phyloP scores from a whole-genome alignment of 2,329 filamentous ascomycete genomes.

The Fusarium robinianum region DNA sequence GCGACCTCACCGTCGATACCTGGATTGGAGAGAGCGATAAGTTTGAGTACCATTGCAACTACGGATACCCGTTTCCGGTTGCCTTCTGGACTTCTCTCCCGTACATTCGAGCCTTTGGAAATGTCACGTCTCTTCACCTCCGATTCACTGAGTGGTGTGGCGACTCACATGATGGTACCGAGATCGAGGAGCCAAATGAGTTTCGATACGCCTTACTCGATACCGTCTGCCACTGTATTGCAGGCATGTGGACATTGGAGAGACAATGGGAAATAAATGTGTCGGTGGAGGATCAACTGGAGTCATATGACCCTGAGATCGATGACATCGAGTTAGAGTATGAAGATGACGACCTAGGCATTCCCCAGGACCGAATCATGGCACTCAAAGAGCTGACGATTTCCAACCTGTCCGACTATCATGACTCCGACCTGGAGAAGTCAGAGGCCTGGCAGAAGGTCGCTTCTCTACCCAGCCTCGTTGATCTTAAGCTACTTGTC shows the following conservation, averaged over 20 bases:
- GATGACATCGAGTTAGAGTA: neutral
- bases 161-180: rapidly evolving
- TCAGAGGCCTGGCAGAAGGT: slow-evolving; percentile 14
- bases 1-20: too few relatives aligned
- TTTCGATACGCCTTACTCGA: slow-evolving; percentile 18
- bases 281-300: neutral
- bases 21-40: too few relatives aligned
- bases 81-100: too few relatives aligned
- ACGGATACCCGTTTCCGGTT: too few relatives aligned
- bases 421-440: neutral
- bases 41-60: too few relatives aligned
- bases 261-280: slow-evolving; percentile 2
- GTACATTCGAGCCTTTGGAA: too few relatives aligned
- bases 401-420: slow-evolving; percentile 13
- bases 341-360: neutral
- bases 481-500: slow-evolving; percentile 13
- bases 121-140: slow-evolving; percentile 7
- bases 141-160: slow-evolving; percentile 11
- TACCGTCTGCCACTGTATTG: slow-evolving; percentile 10
- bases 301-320: too few relatives aligned
- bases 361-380: neutral
- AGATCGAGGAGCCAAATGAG: slow-evolving; percentile 2
- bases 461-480: neutral
- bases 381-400: slow-evolving; percentile 16
- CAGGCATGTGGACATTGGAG: slow-evolving; percentile 12